Percentiles rank a stretch among this genome's conserved stretches.
These are phyloP conservation scores for Solanum sejunctum DNA, from an alignment of 257 asterid species.

Conservation along the genomic window DNA sequence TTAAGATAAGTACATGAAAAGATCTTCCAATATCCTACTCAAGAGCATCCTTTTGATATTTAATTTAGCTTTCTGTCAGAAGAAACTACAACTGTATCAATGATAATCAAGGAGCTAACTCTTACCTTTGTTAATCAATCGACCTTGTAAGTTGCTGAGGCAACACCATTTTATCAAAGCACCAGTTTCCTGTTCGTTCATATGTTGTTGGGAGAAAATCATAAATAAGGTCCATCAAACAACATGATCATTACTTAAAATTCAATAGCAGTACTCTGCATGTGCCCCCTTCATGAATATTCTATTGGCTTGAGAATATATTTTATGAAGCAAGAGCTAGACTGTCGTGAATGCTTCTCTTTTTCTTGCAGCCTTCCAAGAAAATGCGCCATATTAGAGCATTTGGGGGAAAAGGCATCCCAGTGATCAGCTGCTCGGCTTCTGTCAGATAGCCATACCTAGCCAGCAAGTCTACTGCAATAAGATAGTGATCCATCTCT, in stretches of 20 bases:
- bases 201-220: neutral
- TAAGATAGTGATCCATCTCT: conserved; percentile 58
- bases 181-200: neutral
- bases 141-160: neutral
- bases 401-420: conserved; percentile 77
- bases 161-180: neutral
- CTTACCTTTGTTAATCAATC: neutral
- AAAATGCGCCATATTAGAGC: conserved; percentile 69
- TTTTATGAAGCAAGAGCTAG: conserved; percentile 14
- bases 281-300: neutral
- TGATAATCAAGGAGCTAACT: neutral
- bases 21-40: neutral
- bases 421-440: conserved; percentile 56
- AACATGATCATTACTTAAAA: neutral
- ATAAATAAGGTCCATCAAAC: neutral
- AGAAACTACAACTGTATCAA: neutral
- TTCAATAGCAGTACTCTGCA: neutral
- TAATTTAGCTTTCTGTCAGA: neutral
- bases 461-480: conserved; percentile 59
- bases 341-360: conserved; percentile 4
- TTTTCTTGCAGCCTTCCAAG: conserved; percentile 67
- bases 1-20: neutral
- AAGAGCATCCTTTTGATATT: neutral
- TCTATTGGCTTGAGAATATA: neutral
- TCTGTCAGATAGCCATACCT: conserved; percentile 53